These are phyloP conservation scores for Pezizomycotina sp. DNA, from an alignment of 2,329 filamentous ascomycete species.

Conservation along the genomic window DNA sequence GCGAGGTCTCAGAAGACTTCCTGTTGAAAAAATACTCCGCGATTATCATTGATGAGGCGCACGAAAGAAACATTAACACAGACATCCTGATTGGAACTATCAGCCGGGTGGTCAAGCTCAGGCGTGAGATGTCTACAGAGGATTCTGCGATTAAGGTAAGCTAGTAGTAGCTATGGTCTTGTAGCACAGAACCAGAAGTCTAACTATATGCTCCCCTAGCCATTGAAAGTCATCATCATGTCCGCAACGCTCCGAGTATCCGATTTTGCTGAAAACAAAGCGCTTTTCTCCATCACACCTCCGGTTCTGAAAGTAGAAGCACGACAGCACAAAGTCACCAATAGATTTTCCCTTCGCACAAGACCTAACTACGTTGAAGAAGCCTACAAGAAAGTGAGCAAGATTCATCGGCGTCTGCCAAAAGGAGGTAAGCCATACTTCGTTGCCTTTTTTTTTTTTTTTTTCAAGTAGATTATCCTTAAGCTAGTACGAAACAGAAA, in stretches of 20 bases:
- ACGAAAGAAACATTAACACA: slow-evolving; percentile 93
- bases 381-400: slow-evolving; percentile 68
- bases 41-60: slow-evolving; percentile 89
- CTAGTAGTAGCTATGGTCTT: too few relatives aligned
- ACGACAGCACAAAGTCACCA: slow-evolving; percentile 73
- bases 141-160: slow-evolving; percentile 40
- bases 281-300: slow-evolving; percentile 60
- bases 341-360: slow-evolving; percentile 74
- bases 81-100: slow-evolving; percentile 97
- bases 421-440: slow-evolving; percentile 47
- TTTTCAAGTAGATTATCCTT: too few relatives aligned
- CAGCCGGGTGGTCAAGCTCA: slow-evolving; percentile 73
- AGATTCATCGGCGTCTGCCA: slow-evolving; percentile 77
- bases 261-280: slow-evolving; percentile 72
- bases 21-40: slow-evolving; percentile 77
- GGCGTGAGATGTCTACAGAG: slow-evolving; percentile 56
- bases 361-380: slow-evolving; percentile 81
- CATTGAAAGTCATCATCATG: slow-evolving; percentile 93
- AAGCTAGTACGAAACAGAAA: neutral
- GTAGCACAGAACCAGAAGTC: neutral
- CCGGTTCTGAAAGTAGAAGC: slow-evolving; percentile 82
- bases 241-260: slow-evolving; percentile 83
- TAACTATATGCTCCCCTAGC: slow-evolving; percentile 30
- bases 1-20: slow-evolving; percentile 82
- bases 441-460: too few relatives aligned